Percentiles rank a stretch among this genome's conserved stretches.
phyloP scores from a whole-genome alignment of 129 eudicot species.

The Tanacetum coccineum region DNA sequence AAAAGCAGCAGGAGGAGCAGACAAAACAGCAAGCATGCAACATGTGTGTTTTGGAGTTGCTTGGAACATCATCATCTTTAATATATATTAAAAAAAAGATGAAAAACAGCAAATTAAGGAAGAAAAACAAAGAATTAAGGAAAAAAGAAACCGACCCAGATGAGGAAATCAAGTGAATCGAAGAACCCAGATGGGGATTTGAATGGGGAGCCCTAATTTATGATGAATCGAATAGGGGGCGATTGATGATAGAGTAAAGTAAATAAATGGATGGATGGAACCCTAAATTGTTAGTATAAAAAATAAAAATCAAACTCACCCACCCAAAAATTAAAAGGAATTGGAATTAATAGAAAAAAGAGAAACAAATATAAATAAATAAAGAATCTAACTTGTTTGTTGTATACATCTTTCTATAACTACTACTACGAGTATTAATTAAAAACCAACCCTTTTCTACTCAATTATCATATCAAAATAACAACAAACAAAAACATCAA shows the following conservation, averaged over 20 bases:
- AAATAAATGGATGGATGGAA: slow-evolving; percentile 28
- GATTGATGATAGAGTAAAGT: slow-evolving; percentile 34
- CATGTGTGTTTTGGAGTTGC: slow-evolving; percentile 75
- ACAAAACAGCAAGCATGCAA: slow-evolving; percentile 75
- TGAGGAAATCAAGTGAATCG: slow-evolving; percentile 28
- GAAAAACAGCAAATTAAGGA: slow-evolving; percentile 11
- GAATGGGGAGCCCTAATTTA: slow-evolving; percentile 15
- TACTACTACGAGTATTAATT: slow-evolving; percentile 1
- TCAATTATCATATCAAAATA: slow-evolving; percentile 22
- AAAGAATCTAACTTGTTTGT: slow-evolving; percentile 37
- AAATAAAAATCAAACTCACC: slow-evolving; percentile 40
- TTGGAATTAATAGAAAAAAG: slow-evolving; percentile 28
- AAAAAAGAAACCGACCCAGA: slow-evolving; percentile 27
- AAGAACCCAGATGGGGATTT: slow-evolving; percentile 45
- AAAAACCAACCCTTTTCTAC: slow-evolving; percentile 10
- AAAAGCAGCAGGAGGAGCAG: slow-evolving; percentile 28
- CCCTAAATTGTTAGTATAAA: slow-evolving; percentile 48
- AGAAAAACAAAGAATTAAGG: slow-evolving; percentile 11
- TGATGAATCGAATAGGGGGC: slow-evolving; percentile 25
- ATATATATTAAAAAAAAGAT: too few species aligned
- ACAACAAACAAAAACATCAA: slow-evolving; percentile 20
- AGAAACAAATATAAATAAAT: slow-evolving; percentile 2
- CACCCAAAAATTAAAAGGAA: slow-evolving; percentile 19
- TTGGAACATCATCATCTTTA: slow-evolving; percentile 63
- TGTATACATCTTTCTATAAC: slow-evolving; percentile 3